phyloP scores from a whole-genome alignment of 169 alveolate species.

The Plasmodium chabaudi region DNA sequence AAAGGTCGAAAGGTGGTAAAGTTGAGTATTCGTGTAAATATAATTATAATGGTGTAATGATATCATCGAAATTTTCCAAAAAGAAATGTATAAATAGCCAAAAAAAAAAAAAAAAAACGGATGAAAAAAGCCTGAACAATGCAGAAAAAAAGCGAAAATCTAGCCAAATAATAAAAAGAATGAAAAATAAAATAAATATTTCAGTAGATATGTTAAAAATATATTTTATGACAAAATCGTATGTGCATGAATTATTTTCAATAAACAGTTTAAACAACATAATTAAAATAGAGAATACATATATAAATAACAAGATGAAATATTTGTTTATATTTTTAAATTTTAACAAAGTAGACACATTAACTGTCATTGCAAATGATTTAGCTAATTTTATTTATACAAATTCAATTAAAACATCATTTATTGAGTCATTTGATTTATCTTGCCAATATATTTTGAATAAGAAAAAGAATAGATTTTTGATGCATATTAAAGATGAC shows the following conservation, averaged over 20 bases:
- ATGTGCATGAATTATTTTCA: conserved; percentile 37
- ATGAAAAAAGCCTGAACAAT: not conserved
- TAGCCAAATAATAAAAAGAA: not conserved
- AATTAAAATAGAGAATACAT: not conserved
- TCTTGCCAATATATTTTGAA: conserved; percentile 9
- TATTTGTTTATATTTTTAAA: not conserved
- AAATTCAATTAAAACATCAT: conserved; percentile 7
- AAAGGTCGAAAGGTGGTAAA: conserved; percentile 1
- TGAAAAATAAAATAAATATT: conserved; percentile 14
- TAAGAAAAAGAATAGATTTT: conserved; percentile 20
- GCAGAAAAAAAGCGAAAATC: not conserved
- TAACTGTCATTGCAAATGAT: not conserved
- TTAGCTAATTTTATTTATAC: conserved; percentile 3
- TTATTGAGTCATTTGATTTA: conserved; percentile 41
- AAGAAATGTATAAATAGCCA: not conserved
- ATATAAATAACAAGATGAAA: conserved; percentile 7
- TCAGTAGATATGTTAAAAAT: conserved; percentile 33
- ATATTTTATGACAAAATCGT: conserved; percentile 16
- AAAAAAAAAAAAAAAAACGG: not conserved
- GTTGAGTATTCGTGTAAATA: conserved; percentile 27
- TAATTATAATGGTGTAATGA: conserved; percentile 22
- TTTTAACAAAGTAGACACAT: conserved; percentile 15
- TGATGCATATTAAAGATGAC: conserved; percentile 37
- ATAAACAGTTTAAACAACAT: conserved; percentile 35
- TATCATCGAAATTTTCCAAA: conserved; percentile 41